phyloP scores from a whole-genome alignment of 257 asterid genomes.

The Nicotiana tabacum region DNA sequence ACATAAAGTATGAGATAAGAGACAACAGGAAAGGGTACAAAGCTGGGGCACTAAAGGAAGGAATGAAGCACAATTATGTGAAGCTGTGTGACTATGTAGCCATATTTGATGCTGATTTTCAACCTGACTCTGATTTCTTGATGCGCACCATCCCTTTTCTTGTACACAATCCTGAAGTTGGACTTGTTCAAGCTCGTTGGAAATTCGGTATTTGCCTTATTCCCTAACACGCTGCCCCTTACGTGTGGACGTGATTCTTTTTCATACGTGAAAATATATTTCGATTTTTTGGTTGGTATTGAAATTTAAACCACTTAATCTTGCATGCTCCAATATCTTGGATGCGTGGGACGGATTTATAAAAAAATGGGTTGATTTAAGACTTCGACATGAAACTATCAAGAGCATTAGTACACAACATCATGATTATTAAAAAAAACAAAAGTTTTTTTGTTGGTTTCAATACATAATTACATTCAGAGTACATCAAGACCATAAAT shows the following conservation, averaged over 20 bases:
- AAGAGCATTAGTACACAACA: background rate
- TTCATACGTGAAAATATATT: too few species aligned
- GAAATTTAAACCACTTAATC: too few species aligned
- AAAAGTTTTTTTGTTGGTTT: too few species aligned
- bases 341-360: too few species aligned
- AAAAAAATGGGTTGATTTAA: background rate
- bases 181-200: conserved; percentile 45
- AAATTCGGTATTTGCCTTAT: conserved; percentile 24
- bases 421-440: background rate
- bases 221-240: too few species aligned
- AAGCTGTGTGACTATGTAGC: conserved; percentile 31
- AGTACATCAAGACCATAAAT: background rate
- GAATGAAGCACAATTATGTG: conserved; percentile 31
- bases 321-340: too few species aligned
- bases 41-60: conserved; percentile 40
- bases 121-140: conserved; percentile 29
- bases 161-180: conserved; percentile 28
- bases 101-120: conserved; percentile 40
- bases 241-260: background rate
- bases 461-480: too few species aligned
- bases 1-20: conserved; percentile 33
- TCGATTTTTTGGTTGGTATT: too few species aligned
- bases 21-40: conserved; percentile 35
- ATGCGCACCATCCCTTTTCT: conserved; percentile 32
- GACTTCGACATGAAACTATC: background rate